Evolutionary conservation across 306 rosid genomes (phyloP), one percentile per base, ranked within the genome.

Genomic region (Prunus salicina): DNA sequence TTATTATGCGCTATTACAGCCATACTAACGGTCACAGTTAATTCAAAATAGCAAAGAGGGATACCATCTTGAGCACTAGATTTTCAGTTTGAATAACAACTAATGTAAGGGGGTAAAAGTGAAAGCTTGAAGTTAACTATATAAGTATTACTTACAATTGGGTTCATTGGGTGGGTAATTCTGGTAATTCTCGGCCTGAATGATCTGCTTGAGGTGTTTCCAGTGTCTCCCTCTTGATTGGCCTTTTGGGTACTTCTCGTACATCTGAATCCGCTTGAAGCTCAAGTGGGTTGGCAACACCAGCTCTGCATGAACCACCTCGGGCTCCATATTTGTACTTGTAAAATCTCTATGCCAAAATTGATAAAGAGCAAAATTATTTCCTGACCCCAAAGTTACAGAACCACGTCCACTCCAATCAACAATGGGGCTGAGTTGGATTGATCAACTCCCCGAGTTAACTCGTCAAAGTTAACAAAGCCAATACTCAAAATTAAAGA

Each of bases 201-300:
- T 86, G 80, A 95, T 95, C 84, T 95, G 97, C 88, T 90, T 92
- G 67, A 95, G 96, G 83, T 95, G 98, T 51, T 95, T 95, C 98
- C 97, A 92, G 69, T 93, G 96, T 67, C 98, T 85, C 43, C 97
- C 91, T 83, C 97, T 84, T 16, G 97, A 80, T 87, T 90, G 97
- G 57, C 97, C 96, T 80, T 95, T 95, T 0, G 97, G 98, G 49
- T 88, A 95, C 86, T 95, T 95, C 72, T 92, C 97, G n/a, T 90
- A 82, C 90, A 88, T 92, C 74, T 95, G 97, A 85, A 92, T 78
- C 47, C 82, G 81, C 87, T 95, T 92, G 71, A 92, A 95, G 88
- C 89, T 88, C 49, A 95, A 84, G 81, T 88, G 86, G 47, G 62
- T 86, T 10, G 98, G 98, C 84, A 95, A 80, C 71, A 95, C 93